Evolutionary conservation across 345 rosid genomes (phyloP), one percentile per base, ranked within the genome.

Genomic region (Boechera retrofracta): DNA sequence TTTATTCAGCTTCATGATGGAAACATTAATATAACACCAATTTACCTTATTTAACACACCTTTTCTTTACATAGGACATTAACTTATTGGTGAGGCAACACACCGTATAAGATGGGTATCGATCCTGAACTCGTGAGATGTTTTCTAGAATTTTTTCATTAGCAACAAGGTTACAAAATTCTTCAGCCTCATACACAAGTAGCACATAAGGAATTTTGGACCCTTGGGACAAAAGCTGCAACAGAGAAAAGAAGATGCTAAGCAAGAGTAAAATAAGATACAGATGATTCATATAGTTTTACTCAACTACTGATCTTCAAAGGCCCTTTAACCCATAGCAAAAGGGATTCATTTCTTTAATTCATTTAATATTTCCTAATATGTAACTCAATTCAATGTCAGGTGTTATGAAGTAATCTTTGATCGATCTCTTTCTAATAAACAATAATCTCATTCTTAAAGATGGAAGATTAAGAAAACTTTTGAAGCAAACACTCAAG

Each of bases 61-160:
- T 89, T 83, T 88, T 92, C 77, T 85, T 85, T 72, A 95, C 76
- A 66, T 90, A 88, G 54, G 94, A 88, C 87, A 84, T 83, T 80
- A 90, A 74, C 85, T 88, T 95, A 84, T 90, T 89, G 77, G 92
- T 95, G 65, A 92, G 87, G 72, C 81, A 95, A 86, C 99, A 95
- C 73, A 92, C 80, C n/a, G 90, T 88, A 77, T 89, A 86, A 21
- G 84, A 87, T 60, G 98, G 93, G 82, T 90, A 90, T 68, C n/a
- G 87, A 44, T 80, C 82, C 72, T 78, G 89, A 72, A 87, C 86
- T 72, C 77, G 76, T 47, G 91, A 83, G 77, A 91, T 86, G 44
- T 84, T 89, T 72, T 85, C 83, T 67, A 86, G 42, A 79, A 94
- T 66, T 31, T 79, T 86, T 62, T 60, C 90, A 71, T 80, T 84